Evolutionary conservation across 768 basidiomycete species (phyloP), one percentile per base, ranked within the genome.

Genomic region (Lenzites betulinus): DNA sequence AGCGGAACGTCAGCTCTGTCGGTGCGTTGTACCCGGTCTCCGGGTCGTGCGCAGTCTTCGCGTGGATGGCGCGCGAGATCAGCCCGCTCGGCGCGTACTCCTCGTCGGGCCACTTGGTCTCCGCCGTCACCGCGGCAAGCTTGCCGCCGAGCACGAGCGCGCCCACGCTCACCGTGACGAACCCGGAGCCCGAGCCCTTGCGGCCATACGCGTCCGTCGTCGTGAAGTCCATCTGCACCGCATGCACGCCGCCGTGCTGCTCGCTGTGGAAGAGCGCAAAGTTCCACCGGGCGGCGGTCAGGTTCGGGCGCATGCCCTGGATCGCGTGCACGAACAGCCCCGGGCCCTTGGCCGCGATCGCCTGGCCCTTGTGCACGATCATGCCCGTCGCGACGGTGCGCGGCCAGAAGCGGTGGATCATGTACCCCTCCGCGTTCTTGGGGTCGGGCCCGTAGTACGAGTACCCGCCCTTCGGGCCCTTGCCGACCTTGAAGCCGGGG

Each of bases 221-320:
- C 64, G 86, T 93, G 66, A 97, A 93, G 72, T 98, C 97, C 96
- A 98, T 98, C 78, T 92, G 90, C 38, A 97, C 79, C 11, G 93
- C 93, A 54, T 93, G 87, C 8, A 93, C 88, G 8, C 89, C 89
- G 18, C 84, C 87, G 50, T 85, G 81, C 25, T 84, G 78, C 18
- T 78, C 74, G 69, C 90, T 90, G 73, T 93, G 89, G 81, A 99
- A 99, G 77, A 90, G 82, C 28, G 80, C 88, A 76, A 98, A 99
- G 78, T 98, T 98, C 97, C 97, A 99, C 9, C 89, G 77, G 20
- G 92, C 79, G 15, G 97, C 97, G 67, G 97, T 86, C 57, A 93
- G 83, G 75, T 99, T 92, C 50, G 96, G 95, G 8, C 94, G 85
- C 93, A 99, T 96, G 73, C 96, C 97, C 72, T 98, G 96, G 72